Conservation (phyloP, 495 filamentous ascomycete species). For the Aspergillus sclerotioniger region DNA sequence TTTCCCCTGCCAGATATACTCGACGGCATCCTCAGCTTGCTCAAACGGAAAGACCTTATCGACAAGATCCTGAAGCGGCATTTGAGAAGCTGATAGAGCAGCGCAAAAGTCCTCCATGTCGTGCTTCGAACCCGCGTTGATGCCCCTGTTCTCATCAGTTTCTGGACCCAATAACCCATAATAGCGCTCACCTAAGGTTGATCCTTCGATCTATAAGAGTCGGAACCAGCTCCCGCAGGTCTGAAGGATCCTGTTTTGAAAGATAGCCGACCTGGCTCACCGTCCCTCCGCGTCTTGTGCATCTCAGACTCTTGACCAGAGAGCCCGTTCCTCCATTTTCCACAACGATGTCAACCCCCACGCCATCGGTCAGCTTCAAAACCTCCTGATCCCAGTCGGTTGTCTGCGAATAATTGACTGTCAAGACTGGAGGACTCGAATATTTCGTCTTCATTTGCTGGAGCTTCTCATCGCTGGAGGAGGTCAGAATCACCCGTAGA, state of each 20-base stretch:
- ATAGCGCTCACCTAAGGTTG: slow-evolving; percentile 21
- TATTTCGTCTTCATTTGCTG: slow-evolving; percentile 20
- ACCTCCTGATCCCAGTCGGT: slow-evolving; percentile 37
- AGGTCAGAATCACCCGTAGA: slow-evolving; percentile 32
- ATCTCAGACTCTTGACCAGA: slow-evolving; percentile 35
- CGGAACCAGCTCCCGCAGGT: slow-evolving; percentile 28
- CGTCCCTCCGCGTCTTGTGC: slow-evolving; percentile 33
- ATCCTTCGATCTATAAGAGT: slow-evolving; percentile 35
- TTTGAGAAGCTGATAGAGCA: slow-evolving; percentile 23
- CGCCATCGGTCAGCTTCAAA: slow-evolving; percentile 29
- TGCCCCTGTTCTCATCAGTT: slow-evolving; percentile 24
- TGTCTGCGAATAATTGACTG: slow-evolving; percentile 33
- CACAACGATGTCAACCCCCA: slow-evolving; percentile 41
- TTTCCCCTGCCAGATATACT: slow-evolving; percentile 37
- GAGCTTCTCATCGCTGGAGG: slow-evolving; percentile 37
- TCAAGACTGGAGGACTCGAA: slow-evolving; percentile 21
- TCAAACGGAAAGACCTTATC: slow-evolving; percentile 31
- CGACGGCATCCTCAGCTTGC: slow-evolving; percentile 34
- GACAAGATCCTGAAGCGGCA: slow-evolving; percentile 32
- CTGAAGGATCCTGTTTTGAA: slow-evolving; percentile 21
- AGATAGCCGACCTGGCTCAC: slow-evolving; percentile 44
- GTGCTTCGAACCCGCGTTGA: slow-evolving; percentile 36
- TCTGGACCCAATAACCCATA: neutral
- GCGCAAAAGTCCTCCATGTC: slow-evolving; percentile 38
- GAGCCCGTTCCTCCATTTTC: slow-evolving; percentile 36